Percentiles rank a stretch among this genome's conserved stretches.
These are phyloP conservation scores for Umbelopsis vinacea DNA, from an alignment of 192 early-diverging fungal species.

Conservation along the genomic window DNA sequence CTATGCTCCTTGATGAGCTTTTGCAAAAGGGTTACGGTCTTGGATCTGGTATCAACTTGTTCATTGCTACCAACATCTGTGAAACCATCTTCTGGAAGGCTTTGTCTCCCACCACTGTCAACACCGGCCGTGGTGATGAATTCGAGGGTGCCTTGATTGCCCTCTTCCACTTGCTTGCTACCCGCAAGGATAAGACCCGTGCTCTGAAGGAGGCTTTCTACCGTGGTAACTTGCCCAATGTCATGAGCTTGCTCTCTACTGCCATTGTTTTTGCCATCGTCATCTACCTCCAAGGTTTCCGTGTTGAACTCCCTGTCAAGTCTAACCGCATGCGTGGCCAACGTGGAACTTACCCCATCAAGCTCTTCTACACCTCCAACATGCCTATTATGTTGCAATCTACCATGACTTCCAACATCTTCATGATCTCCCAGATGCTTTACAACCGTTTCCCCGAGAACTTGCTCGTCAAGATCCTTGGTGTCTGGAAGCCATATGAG, in stretches of 20 bases:
- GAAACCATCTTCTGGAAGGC: constrained; percentile 99
- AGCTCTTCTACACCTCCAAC: constrained; percentile 99
- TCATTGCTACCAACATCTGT: constrained; percentile 99
- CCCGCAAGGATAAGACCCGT: constrained; percentile 94
- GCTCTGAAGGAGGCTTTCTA: constrained; percentile 98
- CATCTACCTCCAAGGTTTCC: constrained; percentile 99
- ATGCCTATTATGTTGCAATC: constrained; percentile 99
- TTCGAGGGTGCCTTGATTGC: constrained; percentile 98
- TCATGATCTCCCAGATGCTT: constrained; percentile 98
- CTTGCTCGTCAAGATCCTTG: constrained; percentile 89
- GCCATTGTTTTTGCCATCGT: constrained; percentile 85
- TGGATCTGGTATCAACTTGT: constrained; percentile 98
- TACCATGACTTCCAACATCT: constrained; percentile 94
- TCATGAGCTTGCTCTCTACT: constrained; percentile 93
- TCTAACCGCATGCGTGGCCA: constrained; percentile 95
- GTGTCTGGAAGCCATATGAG: constrained; percentile 96
- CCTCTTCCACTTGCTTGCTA: constrained; percentile 94
- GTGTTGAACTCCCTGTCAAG: constrained; percentile 99
- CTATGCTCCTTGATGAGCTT: constrained; percentile 98
- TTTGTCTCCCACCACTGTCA: constrained; percentile 95
- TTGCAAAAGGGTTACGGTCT: constrained; percentile 99
- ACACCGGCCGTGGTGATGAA: constrained; percentile 97
- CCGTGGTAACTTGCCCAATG: constrained; percentile 82
- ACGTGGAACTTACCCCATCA: constrained; percentile 97
- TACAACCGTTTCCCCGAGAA: constrained; percentile 98